Evolutionary conservation across 140 eudicot species (phyloP).

Genomic region (Flaveria floridana): DNA sequence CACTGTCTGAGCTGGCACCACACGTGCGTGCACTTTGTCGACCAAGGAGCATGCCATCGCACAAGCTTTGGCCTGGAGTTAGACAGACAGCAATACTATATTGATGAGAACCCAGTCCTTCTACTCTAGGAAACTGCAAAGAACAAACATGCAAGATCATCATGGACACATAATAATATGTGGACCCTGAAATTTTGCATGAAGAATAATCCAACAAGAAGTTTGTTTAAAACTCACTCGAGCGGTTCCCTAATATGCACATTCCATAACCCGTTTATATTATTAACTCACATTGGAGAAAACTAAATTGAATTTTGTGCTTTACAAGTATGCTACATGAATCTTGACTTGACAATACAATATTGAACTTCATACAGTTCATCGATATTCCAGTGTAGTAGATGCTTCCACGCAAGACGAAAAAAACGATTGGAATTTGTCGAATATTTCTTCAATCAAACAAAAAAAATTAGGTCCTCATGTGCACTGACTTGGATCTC

Average conservation of each 20-base stretch:
- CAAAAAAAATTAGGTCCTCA: neutral
- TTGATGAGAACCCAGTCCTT: constrained; percentile 65
- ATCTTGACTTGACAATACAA: constrained; percentile 12
- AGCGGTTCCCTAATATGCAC: neutral
- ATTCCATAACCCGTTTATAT: constrained; percentile 20
- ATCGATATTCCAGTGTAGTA: neutral
- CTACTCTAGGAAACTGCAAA: constrained; percentile 59
- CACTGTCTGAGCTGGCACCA: constrained; percentile 52
- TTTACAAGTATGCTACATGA: constrained; percentile 9
- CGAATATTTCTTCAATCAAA: neutral
- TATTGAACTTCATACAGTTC: neutral
- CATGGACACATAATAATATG: constrained; percentile 12
- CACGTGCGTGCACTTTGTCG: constrained; percentile 85
- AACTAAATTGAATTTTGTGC: neutral
- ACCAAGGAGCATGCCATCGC: constrained; percentile 45
- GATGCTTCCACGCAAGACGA: neutral
- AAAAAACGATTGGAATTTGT: neutral
- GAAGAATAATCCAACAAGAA: constrained; percentile 9
- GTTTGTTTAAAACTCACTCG: constrained; percentile 14
- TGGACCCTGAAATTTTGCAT: constrained; percentile 12
- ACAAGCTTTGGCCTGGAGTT: constrained; percentile 43
- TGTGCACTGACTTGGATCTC: neutral
- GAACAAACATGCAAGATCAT: constrained; percentile 26
- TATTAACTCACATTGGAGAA: neutral
- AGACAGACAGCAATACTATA: constrained; percentile 66